A percentile compares a stretch with the other conserved stretches of the same genome.
Evolutionary conservation across 2,329 filamentous ascomycete genomes (phyloP).

Genomic region (Metarhizium anisopliae): DNA sequence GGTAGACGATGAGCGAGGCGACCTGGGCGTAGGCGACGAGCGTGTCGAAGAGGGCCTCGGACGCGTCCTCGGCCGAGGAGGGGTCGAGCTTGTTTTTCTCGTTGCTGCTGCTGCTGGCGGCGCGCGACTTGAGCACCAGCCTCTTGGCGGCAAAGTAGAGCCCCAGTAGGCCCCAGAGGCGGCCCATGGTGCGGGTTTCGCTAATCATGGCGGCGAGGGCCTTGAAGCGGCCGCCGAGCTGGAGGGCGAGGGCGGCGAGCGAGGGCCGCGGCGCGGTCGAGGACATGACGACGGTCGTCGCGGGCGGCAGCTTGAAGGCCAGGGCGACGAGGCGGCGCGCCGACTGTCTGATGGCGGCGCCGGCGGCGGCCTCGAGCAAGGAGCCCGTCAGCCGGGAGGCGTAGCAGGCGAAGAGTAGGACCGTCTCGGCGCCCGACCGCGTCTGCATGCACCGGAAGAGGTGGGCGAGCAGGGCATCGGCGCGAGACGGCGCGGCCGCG

Average conservation of each 20-base stretch:
- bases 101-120: conserved; percentile 12
- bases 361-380: conserved; percentile 41
- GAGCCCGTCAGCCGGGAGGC: conserved; percentile 46
- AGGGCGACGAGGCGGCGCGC: conserved; percentile 44
- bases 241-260: conserved; percentile 34
- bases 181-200: conserved; percentile 63
- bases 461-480: conserved; percentile 46
- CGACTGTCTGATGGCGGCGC: conserved; percentile 46
- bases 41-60: conserved; percentile 28
- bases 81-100: conserved; percentile 11
- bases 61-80: conserved; percentile 26
- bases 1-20: conserved; percentile 57
- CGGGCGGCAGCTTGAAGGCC: conserved; percentile 40
- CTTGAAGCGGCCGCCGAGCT: conserved; percentile 44
- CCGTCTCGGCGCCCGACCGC: conserved; percentile 58
- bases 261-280: conserved; percentile 25
- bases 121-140: conserved; percentile 28
- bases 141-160: conserved; percentile 59
- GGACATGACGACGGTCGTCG: conserved; percentile 36
- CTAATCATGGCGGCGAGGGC: conserved; percentile 56
- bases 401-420: conserved; percentile 63
- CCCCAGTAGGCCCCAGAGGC: conserved; percentile 69
- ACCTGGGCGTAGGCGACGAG: conserved; percentile 61
- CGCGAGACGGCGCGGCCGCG: conserved; percentile 13
- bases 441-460: conserved; percentile 57